These are phyloP conservation scores for Candida frijolesensis DNA, from an alignment of 1,139 yeast species.

Conservation along the genomic window DNA sequence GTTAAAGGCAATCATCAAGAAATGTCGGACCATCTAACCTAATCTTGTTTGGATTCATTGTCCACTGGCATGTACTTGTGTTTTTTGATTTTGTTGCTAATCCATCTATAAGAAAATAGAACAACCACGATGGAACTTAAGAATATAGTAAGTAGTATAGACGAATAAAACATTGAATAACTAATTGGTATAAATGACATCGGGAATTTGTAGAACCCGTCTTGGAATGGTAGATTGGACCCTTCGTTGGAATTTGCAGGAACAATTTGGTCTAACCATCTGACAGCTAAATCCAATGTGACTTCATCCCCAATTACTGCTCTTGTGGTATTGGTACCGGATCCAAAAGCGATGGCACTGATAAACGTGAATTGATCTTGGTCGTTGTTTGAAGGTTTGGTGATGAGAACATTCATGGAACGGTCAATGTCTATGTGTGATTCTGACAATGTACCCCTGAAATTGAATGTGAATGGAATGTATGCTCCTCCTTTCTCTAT, in stretches of 20 bases:
- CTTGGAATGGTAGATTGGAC: conserved; percentile 37
- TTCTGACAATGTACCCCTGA: conserved; percentile 69
- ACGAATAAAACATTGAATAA: conserved; percentile 23
- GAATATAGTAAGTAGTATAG: conserved; percentile 26
- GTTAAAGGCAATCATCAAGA: conserved; percentile 19
- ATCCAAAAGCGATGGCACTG: conserved; percentile 60
- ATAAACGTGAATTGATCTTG: conserved; percentile 45
- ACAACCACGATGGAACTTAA: conserved; percentile 29
- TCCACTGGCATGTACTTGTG: conserved; percentile 26
- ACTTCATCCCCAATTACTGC: conserved; percentile 67
- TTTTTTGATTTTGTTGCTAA: conserved; percentile 22
- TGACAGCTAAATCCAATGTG: conserved; percentile 57
- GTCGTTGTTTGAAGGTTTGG: conserved; percentile 35
- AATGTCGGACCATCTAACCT: conserved; percentile 33
- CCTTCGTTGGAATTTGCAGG: conserved; percentile 17
- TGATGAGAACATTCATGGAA: conserved; percentile 55
- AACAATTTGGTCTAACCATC: conserved; percentile 51
- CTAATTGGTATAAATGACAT: conserved; percentile 30
- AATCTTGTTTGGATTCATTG: conserved; percentile 35
- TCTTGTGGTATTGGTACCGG: conserved; percentile 64
- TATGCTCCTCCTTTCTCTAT: conserved; percentile 52
- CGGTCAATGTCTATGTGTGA: conserved; percentile 73
- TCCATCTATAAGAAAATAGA: conserved; percentile 26
- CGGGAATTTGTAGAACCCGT: conserved; percentile 48
- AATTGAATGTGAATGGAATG: conserved; percentile 63